phyloP scores from a whole-genome alignment of 2,329 filamentous ascomycete genomes.

The Aspergillus fijiensis region DNA sequence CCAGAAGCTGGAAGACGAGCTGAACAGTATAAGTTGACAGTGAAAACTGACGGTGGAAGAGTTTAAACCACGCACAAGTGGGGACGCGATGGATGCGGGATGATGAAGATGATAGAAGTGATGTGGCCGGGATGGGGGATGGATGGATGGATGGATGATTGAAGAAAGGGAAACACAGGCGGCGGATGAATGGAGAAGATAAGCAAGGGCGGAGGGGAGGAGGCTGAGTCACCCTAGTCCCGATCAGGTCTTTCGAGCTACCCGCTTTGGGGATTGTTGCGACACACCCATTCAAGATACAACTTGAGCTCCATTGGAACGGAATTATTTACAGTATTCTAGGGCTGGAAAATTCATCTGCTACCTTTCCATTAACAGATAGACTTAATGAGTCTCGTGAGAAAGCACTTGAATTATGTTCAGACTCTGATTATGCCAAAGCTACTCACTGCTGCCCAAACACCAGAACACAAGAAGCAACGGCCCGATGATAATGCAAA shows the following conservation, averaged over 20 bases:
- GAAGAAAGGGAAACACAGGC: conserved; percentile 11
- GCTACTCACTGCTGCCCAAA: conserved; percentile 5
- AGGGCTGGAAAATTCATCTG: too few species aligned
- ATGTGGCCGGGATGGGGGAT: conserved; percentile 1
- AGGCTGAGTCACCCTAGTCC: conserved; percentile 22
- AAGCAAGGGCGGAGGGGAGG: conserved; percentile 15
- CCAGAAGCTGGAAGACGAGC: background rate
- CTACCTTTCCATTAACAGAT: too few species aligned
- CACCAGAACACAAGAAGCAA: background rate
- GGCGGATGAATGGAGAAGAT: conserved; percentile 11
- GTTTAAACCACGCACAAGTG: conserved; percentile 13
- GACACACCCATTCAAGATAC: background rate
- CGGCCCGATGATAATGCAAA: background rate
- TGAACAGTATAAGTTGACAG: background rate
- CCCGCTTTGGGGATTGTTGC: background rate
- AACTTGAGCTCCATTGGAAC: too few species aligned
- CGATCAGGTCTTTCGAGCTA: conserved; percentile 20
- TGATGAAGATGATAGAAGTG: conserved; percentile 16
- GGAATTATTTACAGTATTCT: too few species aligned
- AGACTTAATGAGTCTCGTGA: too few species aligned
- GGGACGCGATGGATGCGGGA: conserved; percentile 18
- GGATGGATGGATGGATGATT: conserved; percentile 7
- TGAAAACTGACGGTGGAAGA: background rate
- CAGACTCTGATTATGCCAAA: too few species aligned
- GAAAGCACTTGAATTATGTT: too few species aligned